A percentile compares a stretch with the other conserved stretches of the same genome.
Evolutionary conservation across 31 red algal genomes (phyloP).

Genomic region (Porphyra umbilicalis): DNA sequence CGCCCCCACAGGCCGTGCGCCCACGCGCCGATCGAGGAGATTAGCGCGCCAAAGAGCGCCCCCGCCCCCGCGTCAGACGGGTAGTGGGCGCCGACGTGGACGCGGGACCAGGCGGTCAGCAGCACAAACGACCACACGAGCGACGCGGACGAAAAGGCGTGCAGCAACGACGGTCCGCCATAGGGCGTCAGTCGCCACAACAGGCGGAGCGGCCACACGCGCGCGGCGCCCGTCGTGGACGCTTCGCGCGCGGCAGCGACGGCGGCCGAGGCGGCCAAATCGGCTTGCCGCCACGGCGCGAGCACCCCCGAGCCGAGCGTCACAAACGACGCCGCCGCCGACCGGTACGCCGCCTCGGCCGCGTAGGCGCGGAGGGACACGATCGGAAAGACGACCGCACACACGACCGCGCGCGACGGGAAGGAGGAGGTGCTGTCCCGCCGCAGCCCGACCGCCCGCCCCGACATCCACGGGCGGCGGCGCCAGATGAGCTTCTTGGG

Average conservation of each 20-base stretch:
- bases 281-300: background rate
- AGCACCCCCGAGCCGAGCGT: constrained; percentile 9
- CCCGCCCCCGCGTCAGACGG: constrained; percentile 8
- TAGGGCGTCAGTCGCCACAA: background rate
- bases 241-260: constrained; percentile 11
- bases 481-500: constrained; percentile 77
- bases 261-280: background rate
- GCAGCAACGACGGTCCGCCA: background rate
- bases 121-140: background rate
- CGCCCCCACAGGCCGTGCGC: background rate
- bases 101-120: constrained; percentile 12
- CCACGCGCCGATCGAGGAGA: background rate
- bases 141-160: background rate
- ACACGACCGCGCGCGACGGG: constrained; percentile 73
- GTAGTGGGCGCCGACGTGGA: constrained; percentile 12
- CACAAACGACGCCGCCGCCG: background rate
- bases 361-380: constrained; percentile 20
- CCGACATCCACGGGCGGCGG: constrained; percentile 64
- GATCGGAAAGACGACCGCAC: constrained; percentile 72
- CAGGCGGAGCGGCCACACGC: constrained; percentile 9
- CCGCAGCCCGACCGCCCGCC: constrained; percentile 34
- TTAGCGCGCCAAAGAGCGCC: background rate
- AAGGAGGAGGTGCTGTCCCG: constrained; percentile 69
- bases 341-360: constrained; percentile 6
- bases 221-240: constrained; percentile 3